Percentiles rank a stretch among this genome's conserved stretches.
Conservation (phyloP, 257 asterid genomes). For the Nicotiana tomentosiformis region DNA sequence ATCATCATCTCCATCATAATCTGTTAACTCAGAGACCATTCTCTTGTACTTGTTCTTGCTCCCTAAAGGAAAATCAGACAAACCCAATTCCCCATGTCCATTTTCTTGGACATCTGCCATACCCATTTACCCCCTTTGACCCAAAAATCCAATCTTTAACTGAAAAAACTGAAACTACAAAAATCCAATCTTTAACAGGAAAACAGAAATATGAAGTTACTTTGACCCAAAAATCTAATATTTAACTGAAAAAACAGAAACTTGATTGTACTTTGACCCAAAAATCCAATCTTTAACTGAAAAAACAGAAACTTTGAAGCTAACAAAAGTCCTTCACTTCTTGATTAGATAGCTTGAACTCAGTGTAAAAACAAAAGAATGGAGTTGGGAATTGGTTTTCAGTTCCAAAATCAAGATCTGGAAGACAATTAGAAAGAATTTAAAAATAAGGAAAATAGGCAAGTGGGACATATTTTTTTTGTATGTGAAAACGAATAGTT, state of each 20-base stretch:
- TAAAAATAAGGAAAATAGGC: slow-evolving; percentile 5
- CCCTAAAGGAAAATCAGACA: slow-evolving; percentile 42
- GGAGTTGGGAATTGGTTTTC: neutral
- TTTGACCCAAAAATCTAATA: neutral
- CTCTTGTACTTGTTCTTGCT: slow-evolving; percentile 55
- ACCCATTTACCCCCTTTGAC: slow-evolving; percentile 30
- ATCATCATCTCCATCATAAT: slow-evolving; percentile 38
- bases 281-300: neutral
- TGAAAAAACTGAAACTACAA: neutral
- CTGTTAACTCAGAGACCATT: slow-evolving; percentile 50
- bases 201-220: neutral
- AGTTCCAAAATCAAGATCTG: slow-evolving; percentile 6
- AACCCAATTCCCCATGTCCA: slow-evolving; percentile 43
- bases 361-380: neutral
- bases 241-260: neutral
- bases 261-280: neutral
- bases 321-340: too few species aligned
- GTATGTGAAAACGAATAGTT: neutral
- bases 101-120: slow-evolving; percentile 43
- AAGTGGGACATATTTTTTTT: slow-evolving; percentile 4
- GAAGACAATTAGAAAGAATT: neutral
- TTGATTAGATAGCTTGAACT: too few species aligned
- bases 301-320: too few species aligned
- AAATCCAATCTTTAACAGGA: neutral
- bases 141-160: slow-evolving; percentile 1